These are phyloP conservation scores for Monilinia vaccinii-corymbosi DNA, from an alignment of 2,329 filamentous ascomycete genomes.

Conservation along the genomic window DNA sequence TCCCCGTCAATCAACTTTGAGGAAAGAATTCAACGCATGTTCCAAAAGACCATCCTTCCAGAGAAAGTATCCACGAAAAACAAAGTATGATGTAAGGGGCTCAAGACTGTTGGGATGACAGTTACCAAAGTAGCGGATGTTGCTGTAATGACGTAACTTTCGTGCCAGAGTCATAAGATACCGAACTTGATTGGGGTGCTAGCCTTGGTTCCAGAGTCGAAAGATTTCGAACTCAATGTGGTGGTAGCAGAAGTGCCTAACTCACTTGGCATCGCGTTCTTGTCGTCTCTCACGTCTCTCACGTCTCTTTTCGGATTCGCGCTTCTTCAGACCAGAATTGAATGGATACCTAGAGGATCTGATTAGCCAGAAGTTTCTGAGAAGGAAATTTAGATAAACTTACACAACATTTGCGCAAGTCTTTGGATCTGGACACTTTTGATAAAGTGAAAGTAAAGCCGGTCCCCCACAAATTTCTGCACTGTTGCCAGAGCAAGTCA, in stretches of 20 bases:
- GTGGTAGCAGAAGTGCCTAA: background rate
- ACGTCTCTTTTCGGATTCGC: background rate
- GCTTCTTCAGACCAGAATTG: background rate
- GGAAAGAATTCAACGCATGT: background rate
- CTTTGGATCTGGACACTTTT: background rate
- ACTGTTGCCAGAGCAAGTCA: conserved; percentile 14
- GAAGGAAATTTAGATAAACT: background rate
- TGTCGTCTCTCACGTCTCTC: conserved; percentile 6
- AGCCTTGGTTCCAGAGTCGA: background rate
- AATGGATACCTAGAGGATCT: background rate
- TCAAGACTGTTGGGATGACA: background rate
- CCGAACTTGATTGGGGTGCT: background rate
- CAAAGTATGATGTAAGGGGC: too few species aligned
- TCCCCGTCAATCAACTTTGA: background rate
- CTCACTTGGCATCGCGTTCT: background rate
- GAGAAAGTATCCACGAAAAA: background rate
- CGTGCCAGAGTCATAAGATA: background rate
- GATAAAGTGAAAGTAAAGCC: conserved; percentile 9
- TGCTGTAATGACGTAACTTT: background rate
- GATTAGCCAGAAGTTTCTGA: background rate
- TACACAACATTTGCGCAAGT: conserved; percentile 5
- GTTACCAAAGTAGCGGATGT: background rate
- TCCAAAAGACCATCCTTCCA: background rate
- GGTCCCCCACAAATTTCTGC: conserved; percentile 23
- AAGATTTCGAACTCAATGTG: background rate